phyloP scores from a whole-genome alignment of 2,329 filamentous ascomycete species.

The Drechmeria coniospora region DNA sequence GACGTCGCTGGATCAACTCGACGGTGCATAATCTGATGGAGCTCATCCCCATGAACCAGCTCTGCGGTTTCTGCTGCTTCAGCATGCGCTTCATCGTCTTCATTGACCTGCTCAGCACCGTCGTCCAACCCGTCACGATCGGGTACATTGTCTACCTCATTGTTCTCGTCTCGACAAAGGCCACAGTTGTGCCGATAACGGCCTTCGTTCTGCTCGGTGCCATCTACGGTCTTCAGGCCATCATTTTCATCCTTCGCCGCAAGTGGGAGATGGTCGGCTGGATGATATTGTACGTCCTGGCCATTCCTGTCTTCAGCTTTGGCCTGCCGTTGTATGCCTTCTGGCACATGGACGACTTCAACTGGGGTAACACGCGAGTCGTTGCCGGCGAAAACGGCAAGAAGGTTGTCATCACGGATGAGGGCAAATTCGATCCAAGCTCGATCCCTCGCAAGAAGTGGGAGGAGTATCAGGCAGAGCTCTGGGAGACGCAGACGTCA shows the following conservation, averaged over 20 bases:
- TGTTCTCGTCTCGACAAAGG: constrained; percentile 48
- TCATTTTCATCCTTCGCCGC: constrained; percentile 90
- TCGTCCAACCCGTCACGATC: constrained; percentile 82
- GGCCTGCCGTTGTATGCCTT: constrained; percentile 86
- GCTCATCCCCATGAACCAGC: constrained; percentile 79
- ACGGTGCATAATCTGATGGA: constrained; percentile 97
- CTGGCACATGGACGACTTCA: constrained; percentile 99
- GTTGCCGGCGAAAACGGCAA: constrained; percentile 87
- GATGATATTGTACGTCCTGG: constrained; percentile 92
- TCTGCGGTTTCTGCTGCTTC: constrained; percentile 99
- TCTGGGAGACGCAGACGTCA: constrained; percentile 89
- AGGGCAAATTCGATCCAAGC: constrained; percentile 90
- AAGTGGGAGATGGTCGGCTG: constrained; percentile 99
- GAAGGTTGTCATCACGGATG: constrained; percentile 85
- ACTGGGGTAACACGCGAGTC: constrained; percentile 96
- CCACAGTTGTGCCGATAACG: constrained; percentile 58
- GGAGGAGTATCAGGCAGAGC: constrained; percentile 96
- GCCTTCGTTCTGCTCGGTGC: constrained; percentile 82
- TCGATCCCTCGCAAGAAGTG: constrained; percentile 96
- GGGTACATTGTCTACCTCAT: constrained; percentile 85
- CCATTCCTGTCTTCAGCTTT: constrained; percentile 83
- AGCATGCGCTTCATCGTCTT: constrained; percentile 98
- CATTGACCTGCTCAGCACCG: constrained; percentile 77
- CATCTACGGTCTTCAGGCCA: constrained; percentile 93
- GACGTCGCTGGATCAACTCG: constrained; percentile 98